Base-by-base conservation (phyloP, 257 asterid species). In the Solanum ossicruentum region DNA sequence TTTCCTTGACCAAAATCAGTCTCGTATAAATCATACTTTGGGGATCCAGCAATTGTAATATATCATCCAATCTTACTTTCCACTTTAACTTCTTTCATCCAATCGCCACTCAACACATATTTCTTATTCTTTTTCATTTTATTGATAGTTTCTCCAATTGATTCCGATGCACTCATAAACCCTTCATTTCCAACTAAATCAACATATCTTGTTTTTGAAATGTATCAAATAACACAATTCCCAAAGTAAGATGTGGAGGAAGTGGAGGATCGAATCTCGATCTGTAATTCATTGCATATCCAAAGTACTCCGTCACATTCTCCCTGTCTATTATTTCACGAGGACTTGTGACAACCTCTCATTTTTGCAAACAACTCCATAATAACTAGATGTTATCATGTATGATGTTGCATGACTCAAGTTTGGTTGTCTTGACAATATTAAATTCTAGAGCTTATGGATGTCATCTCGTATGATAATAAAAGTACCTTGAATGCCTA, bases 1-100 rank as follows among this genome's bases (percentile, higher is more conserved):
- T 1, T 26, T 26, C 93, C 95, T 21, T 86, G n/a, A n/a, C n/a
- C n/a, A n/a, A n/a, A 93, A 90, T 93, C 96, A 13, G 85, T 84
- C 2, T 57, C 80, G 47, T 82, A 87, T 23, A 89, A 75, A 60
- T 93, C 88, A 56, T 85, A 86, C 49, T 84, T 90, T 18, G 97
- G 93, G 0, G 95, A 93, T 10, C 94, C 97, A 43, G 89, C 80
- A 3, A 91, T 85, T 15, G 87, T 4, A 12, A 89, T 7, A 0
- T 10, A 0, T 1, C 89, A 51, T 26, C 26, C 26, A 26, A 1
- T 26, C 2, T 65, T 49, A n/a, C 0, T 67, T 5, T 12, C 1
- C 0, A 2, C n/a, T 0, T 18, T 8, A 6, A 2, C 1, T 9
- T 49, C 12, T 12, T 49, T 47, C 20, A 49, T 28, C 92, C 90